phyloP scores from a whole-genome alignment of 257 asterid species.

The Perilla frutescens region DNA sequence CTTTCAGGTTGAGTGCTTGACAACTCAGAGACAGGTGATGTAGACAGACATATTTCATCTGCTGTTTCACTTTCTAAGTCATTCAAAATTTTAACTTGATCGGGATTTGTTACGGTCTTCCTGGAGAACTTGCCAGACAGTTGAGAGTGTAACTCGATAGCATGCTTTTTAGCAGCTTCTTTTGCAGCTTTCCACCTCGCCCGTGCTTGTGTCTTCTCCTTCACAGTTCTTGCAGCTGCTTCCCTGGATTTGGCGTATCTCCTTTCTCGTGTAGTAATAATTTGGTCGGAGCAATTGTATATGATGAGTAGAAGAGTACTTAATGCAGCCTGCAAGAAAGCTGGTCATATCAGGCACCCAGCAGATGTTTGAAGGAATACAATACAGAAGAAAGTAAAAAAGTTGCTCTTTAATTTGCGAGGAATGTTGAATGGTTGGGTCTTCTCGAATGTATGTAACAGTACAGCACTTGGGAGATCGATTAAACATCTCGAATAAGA shows the following conservation, averaged over 20 bases:
- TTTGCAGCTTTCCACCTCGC: conserved; percentile 87
- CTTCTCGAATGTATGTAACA: background rate
- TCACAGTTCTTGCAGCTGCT: conserved; percentile 86
- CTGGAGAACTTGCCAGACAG: conserved; percentile 76
- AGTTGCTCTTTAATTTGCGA: background rate
- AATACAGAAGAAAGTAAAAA: background rate
- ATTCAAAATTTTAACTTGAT: conserved; percentile 46
- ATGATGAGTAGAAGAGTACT: conserved; percentile 77
- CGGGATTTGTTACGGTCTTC: conserved; percentile 45
- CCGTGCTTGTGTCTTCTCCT: conserved; percentile 80
- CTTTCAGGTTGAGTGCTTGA: conserved; percentile 33
- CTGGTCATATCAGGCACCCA: conserved; percentile 18
- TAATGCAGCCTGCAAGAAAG: conserved; percentile 70
- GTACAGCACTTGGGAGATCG: background rate
- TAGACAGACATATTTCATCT: conserved; percentile 23
- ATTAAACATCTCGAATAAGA: too few relatives aligned
- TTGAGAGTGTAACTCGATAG: conserved; percentile 64
- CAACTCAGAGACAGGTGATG: conserved; percentile 17
- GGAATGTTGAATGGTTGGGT: background rate
- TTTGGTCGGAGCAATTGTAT: conserved; percentile 91
- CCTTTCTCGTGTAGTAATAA: conserved; percentile 81
- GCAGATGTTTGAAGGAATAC: conserved; percentile 13
- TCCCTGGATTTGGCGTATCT: conserved; percentile 87
- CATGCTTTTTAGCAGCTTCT: conserved; percentile 86
- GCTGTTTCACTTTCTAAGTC: conserved; percentile 35